Base-by-base conservation (phyloP, 2,329 filamentous ascomycete species). In the Hypoxylon sp. region DNA sequence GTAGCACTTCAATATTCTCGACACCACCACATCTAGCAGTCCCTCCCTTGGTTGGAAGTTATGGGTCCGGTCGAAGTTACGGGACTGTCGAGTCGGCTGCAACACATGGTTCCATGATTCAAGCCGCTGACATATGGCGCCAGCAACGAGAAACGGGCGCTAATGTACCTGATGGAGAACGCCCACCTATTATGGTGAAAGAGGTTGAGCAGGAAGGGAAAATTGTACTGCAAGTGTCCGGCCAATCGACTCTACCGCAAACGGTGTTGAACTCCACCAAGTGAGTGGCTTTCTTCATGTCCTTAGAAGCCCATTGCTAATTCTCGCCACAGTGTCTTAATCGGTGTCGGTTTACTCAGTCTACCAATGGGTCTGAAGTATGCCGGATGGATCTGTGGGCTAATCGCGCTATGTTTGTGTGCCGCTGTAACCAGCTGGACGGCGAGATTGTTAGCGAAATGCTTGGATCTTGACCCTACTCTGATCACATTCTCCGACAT, bases 221-320 rank as follows among this genome's bases (percentile, higher is more conserved):
- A 74, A 87, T 95, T 50, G 88, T 97, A 60, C 87, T 95, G 71
- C 87, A 95, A 2, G 90, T 97, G 2, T 91, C 97, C 67, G 95
- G 95, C 39, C 94, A 96, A 81, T 97, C 93, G n/a, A 99, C 95
- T 0, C 84, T 98, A 14, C 94, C 94, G 0, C 95, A 98, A 81
- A 98, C 95, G 5, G 87, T 97, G 67, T 97, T 98, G 84, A 99
- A 99, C 80, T 96, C 93, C 2, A 95, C 95, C 76, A 97, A 97
- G 81, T 83, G 70, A 65, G 79, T 69, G 3, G 29, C 8, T 14
- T 32, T 4, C 25, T 29, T 60, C 23, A 29, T 12, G 2, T 3
- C 12, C 34, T 41, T 4, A 25, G 3, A 8, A 19, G 5, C 7
- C 2, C n/a, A 27, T 64, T 51, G 12, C 66, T 71, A 39, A 70